Conservation (phyloP, 2,329 filamentous ascomycete species). For the Exophiala dermatitidis region DNA sequence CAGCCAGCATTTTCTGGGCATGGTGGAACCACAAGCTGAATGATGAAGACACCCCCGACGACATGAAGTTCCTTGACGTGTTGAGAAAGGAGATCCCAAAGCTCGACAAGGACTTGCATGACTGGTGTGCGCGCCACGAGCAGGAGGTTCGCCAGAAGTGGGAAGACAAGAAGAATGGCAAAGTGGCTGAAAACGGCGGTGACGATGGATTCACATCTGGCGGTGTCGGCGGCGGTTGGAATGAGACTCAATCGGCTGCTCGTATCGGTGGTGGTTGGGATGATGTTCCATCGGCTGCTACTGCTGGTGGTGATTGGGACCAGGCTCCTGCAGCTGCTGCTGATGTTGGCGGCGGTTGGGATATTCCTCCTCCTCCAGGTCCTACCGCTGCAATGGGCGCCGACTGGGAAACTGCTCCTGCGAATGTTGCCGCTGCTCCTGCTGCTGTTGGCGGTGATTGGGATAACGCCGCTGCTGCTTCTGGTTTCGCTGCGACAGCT, state of each 20-base stretch:
- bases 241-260: not conserved
- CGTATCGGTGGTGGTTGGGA: not conserved
- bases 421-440: not conserved
- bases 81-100: slow-evolving; percentile 14
- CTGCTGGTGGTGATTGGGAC: not conserved
- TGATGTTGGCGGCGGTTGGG: not conserved
- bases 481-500: no score
- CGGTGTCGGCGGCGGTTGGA: not conserved
- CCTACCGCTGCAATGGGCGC: no score
- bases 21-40: slow-evolving; percentile 21
- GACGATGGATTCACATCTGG: not conserved
- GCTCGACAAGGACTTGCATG: slow-evolving; percentile 18
- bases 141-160: slow-evolving; percentile 14
- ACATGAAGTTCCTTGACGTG: slow-evolving; percentile 13
- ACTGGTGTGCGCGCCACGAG: slow-evolving; percentile 20
- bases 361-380: no score
- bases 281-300: not conserved
- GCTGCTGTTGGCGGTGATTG: not conserved
- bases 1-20: slow-evolving; percentile 18
- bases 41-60: slow-evolving; percentile 16
- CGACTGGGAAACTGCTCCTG: not conserved
- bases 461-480: not conserved
- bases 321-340: not conserved
- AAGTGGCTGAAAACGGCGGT: not conserved
- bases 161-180: slow-evolving; percentile 16